Conservation (phyloP, 2,329 filamentous ascomycete genomes). For the Graphilbum sp. region DNA sequence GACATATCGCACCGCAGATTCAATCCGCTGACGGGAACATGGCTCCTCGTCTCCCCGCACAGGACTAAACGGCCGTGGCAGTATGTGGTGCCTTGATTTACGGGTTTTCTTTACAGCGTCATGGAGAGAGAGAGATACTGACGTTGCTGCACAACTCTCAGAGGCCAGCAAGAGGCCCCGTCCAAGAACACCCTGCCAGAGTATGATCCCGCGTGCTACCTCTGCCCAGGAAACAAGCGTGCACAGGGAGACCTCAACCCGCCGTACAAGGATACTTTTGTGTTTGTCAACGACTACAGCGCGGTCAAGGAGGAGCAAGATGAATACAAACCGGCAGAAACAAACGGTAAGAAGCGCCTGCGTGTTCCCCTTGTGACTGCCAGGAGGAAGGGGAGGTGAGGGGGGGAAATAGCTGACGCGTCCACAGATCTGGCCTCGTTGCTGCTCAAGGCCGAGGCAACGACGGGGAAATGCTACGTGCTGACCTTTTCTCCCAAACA, state of each 20-base stretch:
- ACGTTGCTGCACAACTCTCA: constrained; percentile 16
- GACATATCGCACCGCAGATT: constrained; percentile 94
- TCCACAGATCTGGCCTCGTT: constrained; percentile 50
- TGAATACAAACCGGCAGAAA: constrained; percentile 43
- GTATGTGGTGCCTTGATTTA: constrained; percentile 38
- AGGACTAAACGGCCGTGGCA: constrained; percentile 96
- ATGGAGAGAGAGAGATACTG: too few species aligned
- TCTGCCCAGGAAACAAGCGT: constrained; percentile 81
- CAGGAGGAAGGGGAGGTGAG: too few species aligned
- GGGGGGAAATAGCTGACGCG: constrained; percentile 1
- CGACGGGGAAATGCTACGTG: constrained; percentile 93
- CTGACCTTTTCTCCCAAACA: constrained; percentile 86
- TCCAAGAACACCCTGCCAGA: constrained; percentile 53
- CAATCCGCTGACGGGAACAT: constrained; percentile 78
- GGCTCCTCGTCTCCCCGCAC: constrained; percentile 91
- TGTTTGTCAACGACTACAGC: constrained; percentile 95
- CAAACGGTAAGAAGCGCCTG: constrained; percentile 1
- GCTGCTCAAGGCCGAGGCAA: constrained; percentile 67
- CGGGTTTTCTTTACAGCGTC: background rate
- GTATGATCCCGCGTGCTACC: constrained; percentile 82
- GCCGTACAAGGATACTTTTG: constrained; percentile 70
- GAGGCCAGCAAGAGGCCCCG: constrained; percentile 62
- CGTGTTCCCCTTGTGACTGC: too few species aligned
- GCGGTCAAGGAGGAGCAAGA: constrained; percentile 89
- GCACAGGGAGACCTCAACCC: constrained; percentile 80